Evolutionary conservation across 495 filamentous ascomycete species (phyloP).

Genomic region (Aeminium ludgeri): DNA sequence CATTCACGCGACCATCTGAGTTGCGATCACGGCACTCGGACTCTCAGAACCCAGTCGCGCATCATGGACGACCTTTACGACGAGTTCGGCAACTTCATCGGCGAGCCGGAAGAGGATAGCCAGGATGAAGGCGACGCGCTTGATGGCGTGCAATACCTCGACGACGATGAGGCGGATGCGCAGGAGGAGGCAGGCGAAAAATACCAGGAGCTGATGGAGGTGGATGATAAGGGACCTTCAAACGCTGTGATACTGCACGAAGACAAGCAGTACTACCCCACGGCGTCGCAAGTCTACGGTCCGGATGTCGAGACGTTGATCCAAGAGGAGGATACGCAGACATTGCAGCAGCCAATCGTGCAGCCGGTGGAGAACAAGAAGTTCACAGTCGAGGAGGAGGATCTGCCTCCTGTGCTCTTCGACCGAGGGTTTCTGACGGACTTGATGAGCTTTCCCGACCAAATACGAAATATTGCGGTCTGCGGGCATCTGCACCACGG

Average conservation of each 20-base stretch:
- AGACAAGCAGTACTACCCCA: conserved; percentile 98
- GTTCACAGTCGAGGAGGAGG: conserved; percentile 74
- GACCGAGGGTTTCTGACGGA: conserved; percentile 87
- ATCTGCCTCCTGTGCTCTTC: conserved; percentile 75
- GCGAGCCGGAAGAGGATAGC: conserved; percentile 77
- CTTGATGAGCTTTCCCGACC: conserved; percentile 86
- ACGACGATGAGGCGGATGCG: conserved; percentile 35
- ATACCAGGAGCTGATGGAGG: conserved; percentile 75
- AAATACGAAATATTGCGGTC: conserved; percentile 80
- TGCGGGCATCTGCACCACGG: conserved; percentile 92
- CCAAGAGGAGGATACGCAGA: conserved; percentile 92
- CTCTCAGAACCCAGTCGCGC: background rate
- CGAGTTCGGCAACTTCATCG: conserved; percentile 84
- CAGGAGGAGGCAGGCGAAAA: conserved; percentile 32
- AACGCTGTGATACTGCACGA: conserved; percentile 95
- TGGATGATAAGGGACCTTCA: conserved; percentile 85
- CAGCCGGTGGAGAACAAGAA: conserved; percentile 87
- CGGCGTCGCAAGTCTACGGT: conserved; percentile 86
- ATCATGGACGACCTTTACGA: conserved; percentile 31
- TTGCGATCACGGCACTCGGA: background rate
- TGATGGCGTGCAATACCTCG: conserved; percentile 56
- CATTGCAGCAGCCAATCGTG: conserved; percentile 80
- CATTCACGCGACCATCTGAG: background rate
- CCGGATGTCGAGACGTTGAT: conserved; percentile 87
- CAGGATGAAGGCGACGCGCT: conserved; percentile 56